Evolutionary conservation across 1,139 yeast genomes (phyloP), one percentile per base, ranked within the genome.

Genomic region (Yamadazyma atlantica): DNA sequence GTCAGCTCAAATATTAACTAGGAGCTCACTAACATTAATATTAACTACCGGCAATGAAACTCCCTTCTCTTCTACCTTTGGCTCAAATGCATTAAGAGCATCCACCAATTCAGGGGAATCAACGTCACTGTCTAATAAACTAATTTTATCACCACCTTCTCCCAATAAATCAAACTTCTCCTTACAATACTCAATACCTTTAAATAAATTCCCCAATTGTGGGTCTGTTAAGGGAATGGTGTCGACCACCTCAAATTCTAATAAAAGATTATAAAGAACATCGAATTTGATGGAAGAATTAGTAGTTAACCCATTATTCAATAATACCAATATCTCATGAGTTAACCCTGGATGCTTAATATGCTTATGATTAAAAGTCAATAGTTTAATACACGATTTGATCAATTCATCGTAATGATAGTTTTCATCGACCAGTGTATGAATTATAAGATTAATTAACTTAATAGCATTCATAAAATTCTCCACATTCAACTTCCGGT

Each of bases 381-480:
- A 43, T 23, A 64, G 47, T 13, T 46, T 54, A 32, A 62, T 50
- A 15, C 64, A 32, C 0, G 64, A 58, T 17, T 55, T 55, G 40
- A 50, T 54, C 13, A 67, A 50, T 22, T 60, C 69, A 10, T 43
- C 46, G 65, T 71, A 67, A 16, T 53, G 42, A 41, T 65, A 66
- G 26, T 42, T 34, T 6, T 37, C 43, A 36, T 46, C 51, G 2
- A 38, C 19, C 13, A 33, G 36, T 12, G 26, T 39, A 13, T 38
- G 32, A 5, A 46, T 25, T 10, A 44, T 40, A 9, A 25, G 15
- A 13, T 40, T 41, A 5, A 48, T 33, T 8, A 49, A 28, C 31
- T 38, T 37, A 3, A 49, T 33, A 7, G 39, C 39, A 25, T 39
- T 43, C 14, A 36, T 57, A 41, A 54, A 64, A 41, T 62, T 64